Evolutionary conservation across 352 stramenopile genomes (phyloP).

Genomic region (Phytophthora gonapodyides): DNA sequence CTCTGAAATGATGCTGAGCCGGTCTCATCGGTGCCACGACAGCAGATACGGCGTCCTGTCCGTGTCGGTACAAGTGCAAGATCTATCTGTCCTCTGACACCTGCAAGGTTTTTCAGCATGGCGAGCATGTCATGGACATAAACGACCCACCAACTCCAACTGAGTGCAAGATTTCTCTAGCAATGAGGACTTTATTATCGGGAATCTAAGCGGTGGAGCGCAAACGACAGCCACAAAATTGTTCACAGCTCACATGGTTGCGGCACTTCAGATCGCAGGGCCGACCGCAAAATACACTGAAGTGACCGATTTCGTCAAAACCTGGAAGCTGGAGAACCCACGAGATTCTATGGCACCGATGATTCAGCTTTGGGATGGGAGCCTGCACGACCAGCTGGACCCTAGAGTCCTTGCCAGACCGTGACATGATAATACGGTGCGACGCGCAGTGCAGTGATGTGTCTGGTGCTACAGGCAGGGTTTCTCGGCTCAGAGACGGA

Average conservation of each 20-base stretch:
- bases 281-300: background rate
- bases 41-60: background rate
- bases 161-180: background rate
- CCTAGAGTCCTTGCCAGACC: background rate
- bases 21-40: no score
- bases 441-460: background rate
- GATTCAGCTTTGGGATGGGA: constrained; percentile 8
- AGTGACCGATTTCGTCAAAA: constrained; percentile 12
- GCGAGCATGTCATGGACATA: constrained; percentile 9
- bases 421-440: constrained; percentile 4
- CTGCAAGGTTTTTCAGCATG: background rate
- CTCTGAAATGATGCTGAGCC: no score
- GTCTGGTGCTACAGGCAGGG: background rate
- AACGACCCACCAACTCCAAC: background rate
- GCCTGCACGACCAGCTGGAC: background rate
- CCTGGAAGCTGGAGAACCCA: constrained; percentile 3
- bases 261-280: background rate
- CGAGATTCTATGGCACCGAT: constrained; percentile 6
- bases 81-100: background rate
- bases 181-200: constrained; percentile 12
- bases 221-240: background rate
- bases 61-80: constrained; percentile 9
- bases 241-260: background rate
- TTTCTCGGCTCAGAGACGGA: background rate
- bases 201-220: background rate